Evolutionary conservation across 208 protist genomes (phyloP), one percentile per base, ranked within the genome.

Genomic region (Leishmania tarentolae): DNA sequence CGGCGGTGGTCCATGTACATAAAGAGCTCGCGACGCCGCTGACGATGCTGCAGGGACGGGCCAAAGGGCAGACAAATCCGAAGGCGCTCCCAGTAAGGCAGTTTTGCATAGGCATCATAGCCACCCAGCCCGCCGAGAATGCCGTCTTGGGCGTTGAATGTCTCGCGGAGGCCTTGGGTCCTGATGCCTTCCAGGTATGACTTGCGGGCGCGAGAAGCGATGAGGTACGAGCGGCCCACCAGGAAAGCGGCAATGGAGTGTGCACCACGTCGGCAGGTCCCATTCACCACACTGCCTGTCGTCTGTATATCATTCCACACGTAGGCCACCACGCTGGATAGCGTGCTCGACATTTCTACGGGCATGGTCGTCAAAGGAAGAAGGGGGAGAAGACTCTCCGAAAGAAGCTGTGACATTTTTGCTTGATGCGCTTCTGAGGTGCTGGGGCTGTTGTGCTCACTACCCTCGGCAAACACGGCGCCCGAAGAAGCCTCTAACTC

Each of bases 1-100:
- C 77, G 68, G 11, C 71, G 77, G 21, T 73, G 42, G 61, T 93
- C 89, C 80, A 94, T 91, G n/a, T 69, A 75, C 50, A 57, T 44
- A 75, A 87, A 94, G 77, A 93, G 57, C 63, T 87, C 59, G 21
- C 81, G 79, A 19, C 88, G 91, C 59, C 83, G 82, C 76, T 88
- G 69, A n/a, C 89, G 90, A 46, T 92, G 83, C 50, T 75, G 82
- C 73, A 61, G 81, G 5, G 85, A 89, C 15, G 87, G 47, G 6
- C 83, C 85, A 44, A 84, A 82, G 21, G 92, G 90, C 59, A 95
- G 86, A 44, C 89, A 75, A 40, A 85, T 56, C 47, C 89, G 87
- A 65, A 92, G 86, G 5, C 86, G 82, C 73, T 90, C 83, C 89
- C 91, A 93, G 66, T 91, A 88, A 71, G 88, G 81, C 42, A 86